phyloP scores from a whole-genome alignment of 768 basidiomycete genomes.

The Infundibulicybe gibba region DNA sequence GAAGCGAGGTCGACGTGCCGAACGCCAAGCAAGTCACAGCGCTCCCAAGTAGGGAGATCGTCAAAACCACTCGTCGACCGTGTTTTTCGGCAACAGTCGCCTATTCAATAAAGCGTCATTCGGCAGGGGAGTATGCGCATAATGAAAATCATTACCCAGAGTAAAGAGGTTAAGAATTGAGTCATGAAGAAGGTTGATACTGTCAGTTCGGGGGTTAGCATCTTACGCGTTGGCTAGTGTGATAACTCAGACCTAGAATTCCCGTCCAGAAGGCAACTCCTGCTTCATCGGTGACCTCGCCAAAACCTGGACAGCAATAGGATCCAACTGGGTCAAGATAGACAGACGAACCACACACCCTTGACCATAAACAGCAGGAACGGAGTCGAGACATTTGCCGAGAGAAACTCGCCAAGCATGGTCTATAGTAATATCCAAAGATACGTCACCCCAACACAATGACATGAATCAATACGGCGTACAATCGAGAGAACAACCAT shows the following conservation, averaged over 20 bases:
- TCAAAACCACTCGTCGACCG: conserved; percentile 80
- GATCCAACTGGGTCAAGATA: background rate
- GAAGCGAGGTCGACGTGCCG: conserved; percentile 70
- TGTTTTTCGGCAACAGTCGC: conserved; percentile 94
- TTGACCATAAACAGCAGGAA: conserved; percentile 96
- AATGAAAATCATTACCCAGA: conserved; percentile 62
- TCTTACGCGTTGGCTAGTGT: background rate
- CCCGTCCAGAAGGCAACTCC: conserved; percentile 90
- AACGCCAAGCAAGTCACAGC: conserved; percentile 75
- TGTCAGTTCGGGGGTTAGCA: conserved; percentile 21
- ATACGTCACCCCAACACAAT: background rate
- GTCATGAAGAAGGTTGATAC: conserved; percentile 90
- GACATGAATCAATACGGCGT: conserved; percentile 8
- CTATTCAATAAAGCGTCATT: conserved; percentile 28
- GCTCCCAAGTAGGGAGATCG: conserved; percentile 82
- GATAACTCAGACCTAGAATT: conserved; percentile 54
- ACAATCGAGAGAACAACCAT: conserved; percentile 94
- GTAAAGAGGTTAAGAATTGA: conserved; percentile 90
- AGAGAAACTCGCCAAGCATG: conserved; percentile 93
- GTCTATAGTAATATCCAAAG: conserved; percentile 43
- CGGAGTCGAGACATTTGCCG: conserved; percentile 89
- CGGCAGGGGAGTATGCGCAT: conserved; percentile 9
- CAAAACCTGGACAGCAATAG: conserved; percentile 46
- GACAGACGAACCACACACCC: conserved; percentile 38
- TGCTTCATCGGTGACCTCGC: conserved; percentile 71